phyloP scores from a whole-genome alignment of 176 grass and related monocot species.

The Puya raimondii region DNA sequence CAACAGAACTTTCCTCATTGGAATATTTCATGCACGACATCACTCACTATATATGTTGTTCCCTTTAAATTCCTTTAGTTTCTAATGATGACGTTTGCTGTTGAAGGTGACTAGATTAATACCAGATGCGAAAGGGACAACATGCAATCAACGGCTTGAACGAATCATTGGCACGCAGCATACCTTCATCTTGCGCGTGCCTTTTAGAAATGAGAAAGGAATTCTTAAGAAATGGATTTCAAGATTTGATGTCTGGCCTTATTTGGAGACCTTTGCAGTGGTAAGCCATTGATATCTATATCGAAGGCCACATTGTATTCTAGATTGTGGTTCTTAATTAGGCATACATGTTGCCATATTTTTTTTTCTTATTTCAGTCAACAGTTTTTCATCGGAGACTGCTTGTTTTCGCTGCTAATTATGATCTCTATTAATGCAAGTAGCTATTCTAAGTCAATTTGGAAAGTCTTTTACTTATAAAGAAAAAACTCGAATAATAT shows the following conservation, averaged over 20 bases:
- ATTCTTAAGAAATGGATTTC: slow-evolving; percentile 90
- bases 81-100: slow-evolving; percentile 3
- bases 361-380: too few species aligned
- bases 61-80: slow-evolving; percentile 4
- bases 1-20: neutral
- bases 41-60: neutral
- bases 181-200: slow-evolving; percentile 69
- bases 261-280: slow-evolving; percentile 74
- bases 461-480: too few species aligned
- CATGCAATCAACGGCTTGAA: slow-evolving; percentile 82
- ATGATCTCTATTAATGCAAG: too few species aligned
- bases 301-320: neutral
- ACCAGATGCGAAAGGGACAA: slow-evolving; percentile 88
- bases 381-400: too few species aligned
- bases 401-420: too few species aligned
- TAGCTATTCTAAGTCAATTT: too few species aligned
- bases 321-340: slow-evolving; percentile 1
- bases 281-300: slow-evolving; percentile 11
- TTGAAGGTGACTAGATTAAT: slow-evolving; percentile 84
- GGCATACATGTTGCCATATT: too few species aligned
- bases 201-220: slow-evolving; percentile 73
- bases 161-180: slow-evolving; percentile 78
- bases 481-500: too few species aligned
- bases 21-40: neutral
- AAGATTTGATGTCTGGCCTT: slow-evolving; percentile 95